Percentiles rank a stretch among this genome's conserved stretches.
Conservation (phyloP, 805 yeast species). For the Brettanomyces custersianus region DNA sequence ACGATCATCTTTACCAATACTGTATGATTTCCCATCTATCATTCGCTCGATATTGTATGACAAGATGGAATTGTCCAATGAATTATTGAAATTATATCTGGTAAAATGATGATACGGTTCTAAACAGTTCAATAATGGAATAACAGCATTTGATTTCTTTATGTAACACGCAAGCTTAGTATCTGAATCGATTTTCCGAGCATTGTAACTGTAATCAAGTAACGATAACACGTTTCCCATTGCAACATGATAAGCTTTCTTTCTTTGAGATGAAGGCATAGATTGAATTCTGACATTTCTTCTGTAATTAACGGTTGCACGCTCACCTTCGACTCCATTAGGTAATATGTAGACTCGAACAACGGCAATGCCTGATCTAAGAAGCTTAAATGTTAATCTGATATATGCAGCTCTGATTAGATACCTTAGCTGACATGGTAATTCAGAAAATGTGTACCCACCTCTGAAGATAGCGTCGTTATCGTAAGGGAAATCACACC, state of each 20-base stretch:
- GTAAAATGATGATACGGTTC: too few species aligned
- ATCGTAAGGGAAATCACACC: constrained; percentile 42
- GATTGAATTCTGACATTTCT: too few species aligned
- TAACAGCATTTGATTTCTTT: too few species aligned
- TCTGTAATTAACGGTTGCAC: constrained; percentile 29
- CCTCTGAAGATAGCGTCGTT: constrained; percentile 5
- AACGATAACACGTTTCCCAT: constrained; percentile 30
- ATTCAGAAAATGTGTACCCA: constrained; percentile 5
- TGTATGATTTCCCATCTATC: background rate
- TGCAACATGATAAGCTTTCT: too few species aligned
- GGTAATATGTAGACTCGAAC: constrained; percentile 43
- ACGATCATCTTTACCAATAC: background rate
- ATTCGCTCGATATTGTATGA: too few species aligned
- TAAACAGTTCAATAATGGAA: too few species aligned
- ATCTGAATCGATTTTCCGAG: constrained; percentile 27
- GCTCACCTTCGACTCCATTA: constrained; percentile 29
- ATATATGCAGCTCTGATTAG: constrained; percentile 32
- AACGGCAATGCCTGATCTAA: constrained; percentile 16
- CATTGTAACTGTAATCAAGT: constrained; percentile 31
- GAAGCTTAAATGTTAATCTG: constrained; percentile 35
- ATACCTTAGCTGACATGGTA: constrained; percentile 32
- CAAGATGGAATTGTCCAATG: too few species aligned
- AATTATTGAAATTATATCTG: too few species aligned
- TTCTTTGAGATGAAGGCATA: too few species aligned
- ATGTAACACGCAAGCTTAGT: constrained; percentile 6